A percentile compares a stretch with the other conserved stretches of the same genome.
These are phyloP conservation scores for Fusarium sp. DNA, from an alignment of 2,329 filamentous ascomycete genomes.

Conservation along the genomic window DNA sequence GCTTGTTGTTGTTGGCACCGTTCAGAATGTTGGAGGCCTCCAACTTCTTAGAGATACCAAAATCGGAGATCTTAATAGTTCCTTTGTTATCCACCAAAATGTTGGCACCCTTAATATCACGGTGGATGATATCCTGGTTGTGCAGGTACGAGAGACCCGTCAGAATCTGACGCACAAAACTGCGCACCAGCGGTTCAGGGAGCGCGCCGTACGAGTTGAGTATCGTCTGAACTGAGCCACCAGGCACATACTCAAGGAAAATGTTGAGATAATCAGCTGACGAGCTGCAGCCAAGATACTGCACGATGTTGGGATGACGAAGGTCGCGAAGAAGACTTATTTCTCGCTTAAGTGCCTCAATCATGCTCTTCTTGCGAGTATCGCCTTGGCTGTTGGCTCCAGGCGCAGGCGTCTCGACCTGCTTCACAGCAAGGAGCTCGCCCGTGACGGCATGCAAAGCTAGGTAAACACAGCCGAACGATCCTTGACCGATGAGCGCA, in stretches of 20 bases:
- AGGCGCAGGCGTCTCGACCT: conserved; percentile 88
- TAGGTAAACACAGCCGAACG: conserved; percentile 94
- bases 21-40: conserved; percentile 87
- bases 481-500: conserved; percentile 94
- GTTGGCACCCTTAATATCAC: conserved; percentile 99
- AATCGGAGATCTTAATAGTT: conserved; percentile 98
- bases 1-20: conserved; percentile 73
- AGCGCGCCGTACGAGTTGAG: conserved; percentile 97
- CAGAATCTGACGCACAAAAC: conserved; percentile 96
- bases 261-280: conserved; percentile 95
- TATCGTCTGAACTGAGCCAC: conserved; percentile 98
- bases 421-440: conserved; percentile 97
- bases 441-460: conserved; percentile 95
- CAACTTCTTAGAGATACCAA: conserved; percentile 97
- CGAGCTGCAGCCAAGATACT: conserved; percentile 94
- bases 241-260: conserved; percentile 99
- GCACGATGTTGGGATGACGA: conserved; percentile 96
- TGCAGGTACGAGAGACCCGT: conserved; percentile 93
- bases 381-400: conserved; percentile 84
- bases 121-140: conserved; percentile 94
- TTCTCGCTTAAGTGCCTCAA: conserved; percentile 95
- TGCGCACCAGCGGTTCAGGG: conserved; percentile 91
- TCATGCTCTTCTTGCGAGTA: conserved; percentile 96
- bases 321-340: conserved; percentile 94
- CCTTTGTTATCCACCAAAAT: conserved; percentile 99